phyloP scores from a whole-genome alignment of 352 stramenopile genomes.

The Elongisporangium prolatum region DNA sequence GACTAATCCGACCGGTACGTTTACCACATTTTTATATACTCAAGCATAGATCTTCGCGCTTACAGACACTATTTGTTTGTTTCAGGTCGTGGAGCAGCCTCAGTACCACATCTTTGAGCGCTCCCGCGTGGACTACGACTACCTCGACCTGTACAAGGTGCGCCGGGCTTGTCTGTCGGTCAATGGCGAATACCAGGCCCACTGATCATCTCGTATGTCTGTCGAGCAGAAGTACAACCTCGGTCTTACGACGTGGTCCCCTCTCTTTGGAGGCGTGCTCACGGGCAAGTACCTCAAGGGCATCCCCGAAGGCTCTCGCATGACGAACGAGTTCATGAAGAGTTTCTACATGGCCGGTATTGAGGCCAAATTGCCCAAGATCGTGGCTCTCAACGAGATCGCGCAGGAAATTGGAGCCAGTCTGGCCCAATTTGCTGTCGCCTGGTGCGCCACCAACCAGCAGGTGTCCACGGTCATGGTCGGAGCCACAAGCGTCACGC shows the following conservation, averaged over 20 bases:
- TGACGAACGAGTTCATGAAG: constrained; percentile 13
- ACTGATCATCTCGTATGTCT: neutral
- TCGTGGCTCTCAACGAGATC: constrained; percentile 20
- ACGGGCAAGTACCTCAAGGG: constrained; percentile 40
- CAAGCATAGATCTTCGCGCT: neutral
- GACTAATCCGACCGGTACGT: constrained; percentile 23
- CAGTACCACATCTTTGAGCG: constrained; percentile 52
- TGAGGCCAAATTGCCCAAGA: constrained; percentile 20
- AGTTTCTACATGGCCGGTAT: neutral
- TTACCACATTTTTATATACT: no score
- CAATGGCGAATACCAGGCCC: no score
- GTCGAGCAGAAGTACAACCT: neutral
- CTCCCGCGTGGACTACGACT: constrained; percentile 33
- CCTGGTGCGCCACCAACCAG: constrained; percentile 47
- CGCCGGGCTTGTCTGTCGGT: neutral
- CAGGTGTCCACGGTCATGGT: constrained; percentile 50
- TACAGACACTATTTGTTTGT: neutral
- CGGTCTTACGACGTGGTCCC: constrained; percentile 13
- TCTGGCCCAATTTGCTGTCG: constrained; percentile 41
- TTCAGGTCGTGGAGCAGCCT: constrained; percentile 21
- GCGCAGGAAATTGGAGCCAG: constrained; percentile 43
- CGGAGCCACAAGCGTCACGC: constrained; percentile 14
- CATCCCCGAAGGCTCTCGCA: constrained; percentile 20
- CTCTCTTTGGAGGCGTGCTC: constrained; percentile 24
- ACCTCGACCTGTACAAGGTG: constrained; percentile 21